Conservation (phyloP, 305 asterid genomes). For the Fraxinus baroniana region DNA sequence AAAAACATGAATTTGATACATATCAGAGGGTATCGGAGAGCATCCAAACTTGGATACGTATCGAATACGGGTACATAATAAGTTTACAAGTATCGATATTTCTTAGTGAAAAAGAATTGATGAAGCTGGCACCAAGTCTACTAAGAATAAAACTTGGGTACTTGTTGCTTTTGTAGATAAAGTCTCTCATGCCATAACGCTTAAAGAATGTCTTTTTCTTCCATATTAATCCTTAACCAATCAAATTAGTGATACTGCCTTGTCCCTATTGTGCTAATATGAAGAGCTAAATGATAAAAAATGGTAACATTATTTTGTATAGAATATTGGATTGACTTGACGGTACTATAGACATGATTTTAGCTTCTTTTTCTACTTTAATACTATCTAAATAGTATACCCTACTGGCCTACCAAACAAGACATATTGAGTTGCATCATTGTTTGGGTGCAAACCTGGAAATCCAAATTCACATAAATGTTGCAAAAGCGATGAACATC, state of each 20-base stretch:
- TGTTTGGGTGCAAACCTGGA: conserved; percentile 58
- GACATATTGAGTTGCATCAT: conserved; percentile 5
- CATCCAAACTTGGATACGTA: too few relatives aligned
- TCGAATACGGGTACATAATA: too few relatives aligned
- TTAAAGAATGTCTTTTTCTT: neutral
- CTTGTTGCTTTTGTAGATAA: neutral
- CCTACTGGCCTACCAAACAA: neutral
- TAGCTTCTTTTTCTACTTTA: neutral
- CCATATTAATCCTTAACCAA: neutral
- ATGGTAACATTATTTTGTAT: neutral
- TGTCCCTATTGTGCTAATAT: neutral
- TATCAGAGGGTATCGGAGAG: too few relatives aligned
- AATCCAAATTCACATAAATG: conserved; percentile 64
- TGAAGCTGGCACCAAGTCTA: neutral
- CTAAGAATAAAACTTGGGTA: neutral
- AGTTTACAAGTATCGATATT: too few relatives aligned
- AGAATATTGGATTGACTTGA: neutral
- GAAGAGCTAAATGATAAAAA: neutral
- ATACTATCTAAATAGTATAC: neutral
- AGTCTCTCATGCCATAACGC: neutral
- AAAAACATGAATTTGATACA: too few relatives aligned
- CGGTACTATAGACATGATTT: neutral
- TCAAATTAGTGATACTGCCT: neutral
- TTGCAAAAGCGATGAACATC: conserved; percentile 83
- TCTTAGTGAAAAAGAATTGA: neutral